phyloP scores from a whole-genome alignment of 75 land plant species.

The Sequoia sempervirens region DNA sequence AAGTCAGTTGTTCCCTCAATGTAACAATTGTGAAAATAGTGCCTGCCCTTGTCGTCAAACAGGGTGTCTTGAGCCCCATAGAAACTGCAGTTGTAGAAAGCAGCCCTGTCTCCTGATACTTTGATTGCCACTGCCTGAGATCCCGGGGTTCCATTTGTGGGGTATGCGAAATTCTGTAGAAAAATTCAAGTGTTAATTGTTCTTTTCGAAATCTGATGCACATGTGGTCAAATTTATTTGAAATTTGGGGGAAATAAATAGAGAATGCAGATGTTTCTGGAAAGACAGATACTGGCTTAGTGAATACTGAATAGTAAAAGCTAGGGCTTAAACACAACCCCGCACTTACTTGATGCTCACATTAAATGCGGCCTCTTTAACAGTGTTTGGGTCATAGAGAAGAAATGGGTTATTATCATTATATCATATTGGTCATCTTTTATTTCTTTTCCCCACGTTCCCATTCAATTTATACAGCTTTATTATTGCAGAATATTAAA shows the following conservation, averaged over 20 bases:
- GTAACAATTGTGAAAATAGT: constrained; percentile 57
- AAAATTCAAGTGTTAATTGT: not conserved
- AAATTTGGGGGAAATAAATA: not conserved
- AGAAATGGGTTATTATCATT: not conserved
- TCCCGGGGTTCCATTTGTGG: constrained; percentile 13
- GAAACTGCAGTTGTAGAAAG: constrained; percentile 72
- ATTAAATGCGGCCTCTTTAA: not conserved
- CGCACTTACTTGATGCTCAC: too few relatives aligned
- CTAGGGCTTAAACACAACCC: not conserved
- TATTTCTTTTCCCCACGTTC: not conserved
- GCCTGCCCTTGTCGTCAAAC: constrained; percentile 52
- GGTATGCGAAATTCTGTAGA: constrained; percentile 29
- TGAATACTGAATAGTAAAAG: not conserved
- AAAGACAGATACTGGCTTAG: not conserved
- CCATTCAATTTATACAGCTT: not conserved
- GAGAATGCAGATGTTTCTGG: not conserved
- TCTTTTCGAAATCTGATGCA: not conserved
- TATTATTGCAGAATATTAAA: not conserved
- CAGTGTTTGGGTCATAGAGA: not conserved
- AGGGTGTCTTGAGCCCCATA: constrained; percentile 67
- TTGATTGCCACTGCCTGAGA: constrained; percentile 57
- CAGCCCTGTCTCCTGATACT: constrained; percentile 67
- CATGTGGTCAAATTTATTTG: not conserved
- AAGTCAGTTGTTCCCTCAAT: constrained; percentile 67
- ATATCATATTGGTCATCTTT: not conserved